Percentiles rank a stretch among this genome's conserved stretches.
Conservation (phyloP, 2,329 filamentous ascomycete species). For the Polytolypa hystricis region DNA sequence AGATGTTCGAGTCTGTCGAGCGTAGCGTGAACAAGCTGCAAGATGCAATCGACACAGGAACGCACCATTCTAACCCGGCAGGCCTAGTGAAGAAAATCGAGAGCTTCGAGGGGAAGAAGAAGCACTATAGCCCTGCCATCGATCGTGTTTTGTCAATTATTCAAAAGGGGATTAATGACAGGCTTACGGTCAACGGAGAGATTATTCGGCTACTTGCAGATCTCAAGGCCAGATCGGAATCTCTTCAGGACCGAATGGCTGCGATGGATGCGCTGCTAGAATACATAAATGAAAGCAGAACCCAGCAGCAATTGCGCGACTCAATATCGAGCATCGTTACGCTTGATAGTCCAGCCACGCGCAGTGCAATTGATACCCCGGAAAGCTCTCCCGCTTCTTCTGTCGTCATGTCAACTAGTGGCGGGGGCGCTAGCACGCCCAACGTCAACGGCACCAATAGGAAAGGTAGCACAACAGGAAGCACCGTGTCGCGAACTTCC, state of each 20-base stretch:
- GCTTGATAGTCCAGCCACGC: constrained; percentile 61
- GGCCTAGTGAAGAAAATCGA: constrained; percentile 72
- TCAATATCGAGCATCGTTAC: constrained; percentile 88
- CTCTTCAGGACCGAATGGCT: constrained; percentile 62
- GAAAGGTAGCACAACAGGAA: constrained; percentile 36
- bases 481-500: constrained; percentile 28
- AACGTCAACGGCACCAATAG: constrained; percentile 33
- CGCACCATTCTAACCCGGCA: constrained; percentile 61
- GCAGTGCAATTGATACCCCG: constrained; percentile 59
- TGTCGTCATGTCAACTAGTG: constrained; percentile 45
- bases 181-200: constrained; percentile 93
- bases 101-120: constrained; percentile 88
- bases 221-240: constrained; percentile 70
- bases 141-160: constrained; percentile 86
- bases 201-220: constrained; percentile 78
- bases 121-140: constrained; percentile 87
- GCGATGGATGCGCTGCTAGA: constrained; percentile 67
- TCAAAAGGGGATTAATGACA: constrained; percentile 86
- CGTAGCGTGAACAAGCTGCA: constrained; percentile 72
- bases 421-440: constrained; percentile 37
- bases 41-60: constrained; percentile 64
- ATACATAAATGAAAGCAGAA: constrained; percentile 51
- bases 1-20: constrained; percentile 94
- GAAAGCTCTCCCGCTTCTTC: constrained; percentile 62
- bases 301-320: constrained; percentile 73